Percentiles rank a stretch among this genome's conserved stretches.
These are phyloP conservation scores for Coccomyxa subellipsoidea DNA, from an alignment of 163 green algal genomes.

Conservation along the genomic window DNA sequence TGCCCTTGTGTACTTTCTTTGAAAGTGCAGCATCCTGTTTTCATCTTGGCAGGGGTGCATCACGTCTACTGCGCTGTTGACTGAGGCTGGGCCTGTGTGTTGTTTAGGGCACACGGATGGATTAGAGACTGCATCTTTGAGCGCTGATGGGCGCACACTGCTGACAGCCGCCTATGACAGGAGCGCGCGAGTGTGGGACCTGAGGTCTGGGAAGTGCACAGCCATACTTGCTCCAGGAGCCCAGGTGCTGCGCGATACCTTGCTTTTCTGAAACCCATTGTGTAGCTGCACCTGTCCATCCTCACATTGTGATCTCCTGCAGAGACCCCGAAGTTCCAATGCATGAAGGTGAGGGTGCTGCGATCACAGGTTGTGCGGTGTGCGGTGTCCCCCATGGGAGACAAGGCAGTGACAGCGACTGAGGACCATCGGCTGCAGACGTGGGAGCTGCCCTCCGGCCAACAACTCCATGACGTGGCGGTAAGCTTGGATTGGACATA, in stretches of 20 bases:
- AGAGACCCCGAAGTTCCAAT: too few species aligned
- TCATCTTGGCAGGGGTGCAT: too few species aligned
- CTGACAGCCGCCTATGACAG: constrained; percentile 56
- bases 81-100: constrained; percentile 2
- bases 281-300: too few species aligned
- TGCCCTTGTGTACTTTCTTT: too few species aligned
- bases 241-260: too few species aligned
- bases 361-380: background rate
- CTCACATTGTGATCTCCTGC: too few species aligned
- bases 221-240: constrained; percentile 10
- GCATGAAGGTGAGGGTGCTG: constrained; percentile 20
- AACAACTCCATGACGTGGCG: constrained; percentile 19
- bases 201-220: constrained; percentile 25
- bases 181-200: constrained; percentile 62
- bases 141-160: background rate
- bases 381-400: constrained; percentile 28
- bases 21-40: too few species aligned
- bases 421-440: constrained; percentile 28
- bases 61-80: too few species aligned
- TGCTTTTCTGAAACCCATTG: too few species aligned
- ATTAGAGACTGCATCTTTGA: constrained; percentile 36
- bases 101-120: constrained; percentile 56
- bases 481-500: too few species aligned
- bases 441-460: constrained; percentile 32
- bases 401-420: constrained; percentile 29